Evolutionary conservation across 2,329 filamentous ascomycete species (phyloP).

Genomic region (Alternaria ventricosa): DNA sequence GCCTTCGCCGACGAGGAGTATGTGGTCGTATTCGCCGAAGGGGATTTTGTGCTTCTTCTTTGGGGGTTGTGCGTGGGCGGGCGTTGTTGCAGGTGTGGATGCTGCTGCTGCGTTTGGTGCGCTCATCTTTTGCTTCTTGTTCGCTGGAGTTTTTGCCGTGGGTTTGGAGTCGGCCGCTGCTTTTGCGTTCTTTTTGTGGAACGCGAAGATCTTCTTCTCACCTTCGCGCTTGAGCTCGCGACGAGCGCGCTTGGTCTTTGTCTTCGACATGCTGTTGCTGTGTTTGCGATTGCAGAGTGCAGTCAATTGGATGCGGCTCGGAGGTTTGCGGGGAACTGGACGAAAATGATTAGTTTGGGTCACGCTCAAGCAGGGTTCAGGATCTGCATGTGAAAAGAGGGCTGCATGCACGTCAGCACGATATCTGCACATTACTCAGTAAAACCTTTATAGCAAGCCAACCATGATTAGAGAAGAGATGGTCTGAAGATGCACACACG

Average conservation of each 20-base stretch:
- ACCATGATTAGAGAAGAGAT: neutral
- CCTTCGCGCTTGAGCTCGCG: slow-evolving; percentile 45
- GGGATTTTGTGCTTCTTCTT: slow-evolving; percentile 59
- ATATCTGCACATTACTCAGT: neutral
- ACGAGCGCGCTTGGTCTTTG: slow-evolving; percentile 42
- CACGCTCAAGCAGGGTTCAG: slow-evolving; percentile 5
- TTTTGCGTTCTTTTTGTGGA: slow-evolving; percentile 34
- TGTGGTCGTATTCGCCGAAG: slow-evolving; percentile 69
- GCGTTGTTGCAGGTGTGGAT: slow-evolving; percentile 8
- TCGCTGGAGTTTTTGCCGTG: slow-evolving; percentile 14
- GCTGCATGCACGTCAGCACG: neutral
- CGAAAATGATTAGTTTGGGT: slow-evolving; percentile 33
- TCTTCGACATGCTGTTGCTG: slow-evolving; percentile 39
- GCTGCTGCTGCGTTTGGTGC: slow-evolving; percentile 5
- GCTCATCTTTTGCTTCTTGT: slow-evolving; percentile 23
- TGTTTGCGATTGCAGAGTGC: slow-evolving; percentile 2
- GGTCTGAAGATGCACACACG: slow-evolving; percentile 1
- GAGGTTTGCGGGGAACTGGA: slow-evolving; percentile 33
- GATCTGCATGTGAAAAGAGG: slow-evolving; percentile 17
- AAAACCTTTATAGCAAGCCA: neutral
- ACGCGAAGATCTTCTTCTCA: slow-evolving; percentile 33
- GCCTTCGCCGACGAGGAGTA: slow-evolving; percentile 78
- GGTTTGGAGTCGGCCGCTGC: slow-evolving; percentile 15
- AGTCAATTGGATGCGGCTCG: slow-evolving; percentile 5
- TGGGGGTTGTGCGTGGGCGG: slow-evolving; percentile 4